Evolutionary conservation across 352 stramenopile genomes (phyloP).

Genomic region (Globisporangium emineosum): DNA sequence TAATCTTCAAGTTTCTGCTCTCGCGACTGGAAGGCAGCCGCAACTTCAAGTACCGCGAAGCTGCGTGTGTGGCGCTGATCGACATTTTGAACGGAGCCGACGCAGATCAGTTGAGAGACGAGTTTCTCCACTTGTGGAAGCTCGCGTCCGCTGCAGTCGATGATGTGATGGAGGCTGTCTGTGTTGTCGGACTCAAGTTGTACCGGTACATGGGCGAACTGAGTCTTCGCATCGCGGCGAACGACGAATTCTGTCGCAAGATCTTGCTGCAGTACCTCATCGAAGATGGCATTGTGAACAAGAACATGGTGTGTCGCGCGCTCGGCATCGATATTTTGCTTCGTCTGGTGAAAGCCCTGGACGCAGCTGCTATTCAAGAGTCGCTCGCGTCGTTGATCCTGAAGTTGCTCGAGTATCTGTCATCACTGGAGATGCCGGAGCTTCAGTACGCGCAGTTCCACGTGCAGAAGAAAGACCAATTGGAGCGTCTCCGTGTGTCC

Average conservation of each 20-base stretch:
- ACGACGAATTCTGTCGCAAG: slow-evolving; percentile 41
- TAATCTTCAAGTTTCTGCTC: slow-evolving; percentile 59
- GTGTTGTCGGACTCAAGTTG: slow-evolving; percentile 62
- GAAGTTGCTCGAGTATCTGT: slow-evolving; percentile 74
- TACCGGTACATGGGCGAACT: slow-evolving; percentile 70
- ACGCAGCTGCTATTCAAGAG: slow-evolving; percentile 52
- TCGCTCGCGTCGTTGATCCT: slow-evolving; percentile 51
- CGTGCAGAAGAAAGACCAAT: slow-evolving; percentile 79
- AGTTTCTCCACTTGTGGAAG: slow-evolving; percentile 68
- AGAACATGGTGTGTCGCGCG: slow-evolving; percentile 58
- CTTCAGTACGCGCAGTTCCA: slow-evolving; percentile 86
- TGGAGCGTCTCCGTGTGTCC: slow-evolving; percentile 73
- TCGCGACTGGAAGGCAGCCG: slow-evolving; percentile 52
- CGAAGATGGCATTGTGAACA: slow-evolving; percentile 62
- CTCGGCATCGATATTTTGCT: slow-evolving; percentile 75
- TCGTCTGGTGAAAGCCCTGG: slow-evolving; percentile 63
- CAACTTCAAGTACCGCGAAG: slow-evolving; percentile 84
- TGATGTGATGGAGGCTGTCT: slow-evolving; percentile 73
- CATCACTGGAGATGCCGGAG: slow-evolving; percentile 80
- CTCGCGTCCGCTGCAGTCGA: slow-evolving; percentile 67
- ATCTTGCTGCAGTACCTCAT: slow-evolving; percentile 67
- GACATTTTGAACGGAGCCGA: slow-evolving; percentile 63
- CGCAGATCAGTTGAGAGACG: slow-evolving; percentile 35
- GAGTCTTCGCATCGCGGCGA: slow-evolving; percentile 61
- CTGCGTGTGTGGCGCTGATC: slow-evolving; percentile 54